Evolutionary conservation across 1,139 yeast species (phyloP), one percentile per base, ranked within the genome.

Genomic region (Hemisphaericaspora xylanilytica): DNA sequence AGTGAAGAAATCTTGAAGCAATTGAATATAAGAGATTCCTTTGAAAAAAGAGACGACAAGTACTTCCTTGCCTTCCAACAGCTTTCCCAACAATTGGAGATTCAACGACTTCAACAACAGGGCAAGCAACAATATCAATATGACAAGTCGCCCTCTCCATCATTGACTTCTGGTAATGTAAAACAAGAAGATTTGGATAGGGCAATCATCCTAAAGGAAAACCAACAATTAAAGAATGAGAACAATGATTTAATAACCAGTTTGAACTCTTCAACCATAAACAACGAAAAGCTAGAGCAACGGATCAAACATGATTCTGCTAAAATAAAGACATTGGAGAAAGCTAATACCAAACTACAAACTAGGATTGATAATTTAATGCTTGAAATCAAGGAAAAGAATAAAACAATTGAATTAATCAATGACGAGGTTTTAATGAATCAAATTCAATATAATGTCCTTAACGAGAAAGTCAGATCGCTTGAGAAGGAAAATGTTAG

Each of bases 381-480:
- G n/a, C 70, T 74, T 35, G 82, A 79, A 38, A 54, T 77, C 3
- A 53, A 52, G n/a, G 73, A 80, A 45, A 79, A 75, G 57, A 71
- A 73, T 38, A 73, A 74, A 45, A 73, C 80, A 11, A 68, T 80
- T 17, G 88, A 82, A 47, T 63, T 73, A 12, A 63, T 83, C 31
- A 83, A 85, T 48, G 95, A 87, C 55, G 94, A 85, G 49, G 61
- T 83, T 12, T 66, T 88, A 34, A 77, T 87, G 18, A 63, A 75
- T 37, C 85, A 81, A 51, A 80, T 88, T 37, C 94, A 85, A 56
- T 75, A 78, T 45, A 85, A 84, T 48, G 72, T 86, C 17, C 58
- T 82, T 35, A 74, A 67, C 28, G 73, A 72, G 5, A 65, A 65
- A 43, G 58, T 73, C 7, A 42, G 34, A 12, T 20, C 30, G 12